Evolutionary conservation across 148 eudicot genomes (phyloP).

Genomic region (Euryodendron excelsum): DNA sequence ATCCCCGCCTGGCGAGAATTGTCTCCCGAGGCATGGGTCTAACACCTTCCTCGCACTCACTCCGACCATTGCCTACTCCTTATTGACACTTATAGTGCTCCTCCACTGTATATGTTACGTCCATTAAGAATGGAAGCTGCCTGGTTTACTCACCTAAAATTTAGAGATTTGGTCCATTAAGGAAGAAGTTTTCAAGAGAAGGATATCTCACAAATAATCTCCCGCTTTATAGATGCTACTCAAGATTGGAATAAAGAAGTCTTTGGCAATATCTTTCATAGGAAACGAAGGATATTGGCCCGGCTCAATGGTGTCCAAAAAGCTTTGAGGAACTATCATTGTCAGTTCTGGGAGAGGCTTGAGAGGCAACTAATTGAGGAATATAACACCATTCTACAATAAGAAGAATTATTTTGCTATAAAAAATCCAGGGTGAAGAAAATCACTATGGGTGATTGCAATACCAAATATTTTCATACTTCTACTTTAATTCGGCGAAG

Average conservation of each 20-base stretch:
- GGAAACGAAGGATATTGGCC: neutral
- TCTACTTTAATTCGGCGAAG: neutral
- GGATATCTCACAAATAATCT: neutral
- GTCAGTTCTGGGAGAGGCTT: neutral
- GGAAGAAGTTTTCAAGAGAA: neutral
- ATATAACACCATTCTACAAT: neutral
- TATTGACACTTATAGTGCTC: neutral
- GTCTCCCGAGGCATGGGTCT: neutral
- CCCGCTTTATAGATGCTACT: neutral
- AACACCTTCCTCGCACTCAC: too few relatives aligned
- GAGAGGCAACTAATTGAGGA: neutral
- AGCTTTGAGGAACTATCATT: neutral
- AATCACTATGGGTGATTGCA: neutral
- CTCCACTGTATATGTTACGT: neutral
- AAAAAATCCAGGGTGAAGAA: neutral
- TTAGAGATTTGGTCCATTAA: neutral
- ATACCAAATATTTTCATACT: too few relatives aligned
- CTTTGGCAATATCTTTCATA: neutral
- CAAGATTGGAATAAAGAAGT: neutral
- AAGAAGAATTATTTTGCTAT: neutral
- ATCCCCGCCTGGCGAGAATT: neutral
- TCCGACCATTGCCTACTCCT: neutral
- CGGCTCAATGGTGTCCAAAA: neutral
- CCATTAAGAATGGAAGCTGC: constrained; percentile 6
- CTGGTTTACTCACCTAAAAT: neutral